Evolutionary conservation across 139 green algal genomes (phyloP).

Genomic region (Chlorella sp.): DNA sequence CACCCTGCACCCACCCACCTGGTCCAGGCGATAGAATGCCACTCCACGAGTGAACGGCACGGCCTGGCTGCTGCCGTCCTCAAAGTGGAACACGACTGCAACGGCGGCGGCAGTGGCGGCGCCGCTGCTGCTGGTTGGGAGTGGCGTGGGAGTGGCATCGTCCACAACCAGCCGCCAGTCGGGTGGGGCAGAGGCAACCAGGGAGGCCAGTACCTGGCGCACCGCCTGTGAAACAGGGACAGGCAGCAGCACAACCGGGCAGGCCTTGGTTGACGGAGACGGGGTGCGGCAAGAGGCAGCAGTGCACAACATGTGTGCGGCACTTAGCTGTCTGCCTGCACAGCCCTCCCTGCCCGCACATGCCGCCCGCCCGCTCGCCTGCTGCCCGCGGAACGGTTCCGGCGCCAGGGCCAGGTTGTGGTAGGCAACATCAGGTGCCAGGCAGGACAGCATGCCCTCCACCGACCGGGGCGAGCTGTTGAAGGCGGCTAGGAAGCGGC

Average conservation of each 20-base stretch:
- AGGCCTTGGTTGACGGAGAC: no score
- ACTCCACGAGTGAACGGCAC: slow-evolving; percentile 11
- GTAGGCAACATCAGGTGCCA: not conserved
- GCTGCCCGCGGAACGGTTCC: slow-evolving; percentile 11
- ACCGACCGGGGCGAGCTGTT: not conserved
- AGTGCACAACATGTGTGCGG: no score
- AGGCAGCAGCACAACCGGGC: not conserved
- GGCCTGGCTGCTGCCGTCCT: not conserved
- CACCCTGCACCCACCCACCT: not conserved
- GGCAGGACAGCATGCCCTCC: slow-evolving; percentile 17
- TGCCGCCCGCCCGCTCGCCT: not conserved
- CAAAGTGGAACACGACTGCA: slow-evolving; percentile 5
- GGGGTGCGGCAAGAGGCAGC: no score
- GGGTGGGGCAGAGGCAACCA: not conserved
- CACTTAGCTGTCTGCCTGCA: no score
- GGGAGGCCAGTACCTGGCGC: not conserved
- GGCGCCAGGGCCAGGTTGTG: not conserved
- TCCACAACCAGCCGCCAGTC: slow-evolving; percentile 23
- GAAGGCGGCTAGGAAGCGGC: slow-evolving; percentile 14
- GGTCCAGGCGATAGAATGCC: slow-evolving; percentile 5
- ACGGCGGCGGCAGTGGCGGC: not conserved
- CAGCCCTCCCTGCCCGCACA: no score
- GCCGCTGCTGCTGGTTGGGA: no score
- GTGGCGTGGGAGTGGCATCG: not conserved
- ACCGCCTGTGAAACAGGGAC: not conserved